Percentiles rank a stretch among this genome's conserved stretches.
phyloP scores from a whole-genome alignment of 208 protist species.

The Trypanosoma boissoni region DNA sequence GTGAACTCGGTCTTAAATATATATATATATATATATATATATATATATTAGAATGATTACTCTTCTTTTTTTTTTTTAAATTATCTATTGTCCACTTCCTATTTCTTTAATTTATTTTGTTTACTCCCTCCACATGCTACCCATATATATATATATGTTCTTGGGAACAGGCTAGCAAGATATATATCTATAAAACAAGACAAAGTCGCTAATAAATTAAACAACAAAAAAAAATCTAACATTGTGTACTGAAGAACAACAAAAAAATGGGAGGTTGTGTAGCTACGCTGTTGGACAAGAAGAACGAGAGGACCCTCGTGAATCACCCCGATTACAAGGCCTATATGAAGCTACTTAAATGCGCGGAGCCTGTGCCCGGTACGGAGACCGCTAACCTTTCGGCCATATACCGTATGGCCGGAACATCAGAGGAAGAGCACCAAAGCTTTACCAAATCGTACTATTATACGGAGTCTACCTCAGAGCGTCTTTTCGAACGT shows the following conservation, averaged over 20 bases:
- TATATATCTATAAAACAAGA: too few relatives aligned
- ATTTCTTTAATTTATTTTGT: too few relatives aligned
- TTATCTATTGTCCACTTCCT: too few relatives aligned
- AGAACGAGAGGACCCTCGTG: constrained; percentile 42
- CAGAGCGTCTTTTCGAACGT: constrained; percentile 32
- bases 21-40: neutral
- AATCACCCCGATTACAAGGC: constrained; percentile 38
- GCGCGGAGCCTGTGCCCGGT: constrained; percentile 32
- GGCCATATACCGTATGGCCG: constrained; percentile 63
- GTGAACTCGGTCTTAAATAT: neutral
- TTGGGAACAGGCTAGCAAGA: too few relatives aligned
- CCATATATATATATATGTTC: too few relatives aligned
- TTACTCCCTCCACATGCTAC: too few relatives aligned
- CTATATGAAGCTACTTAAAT: constrained; percentile 39
- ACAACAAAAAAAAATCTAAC: constrained; percentile 18
- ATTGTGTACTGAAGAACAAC: neutral
- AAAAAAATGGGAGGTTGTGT: constrained; percentile 61
- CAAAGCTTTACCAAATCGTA: constrained; percentile 36
- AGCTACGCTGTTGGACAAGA: constrained; percentile 36
- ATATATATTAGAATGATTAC: neutral
- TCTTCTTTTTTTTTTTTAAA: neutral
- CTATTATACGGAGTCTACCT: constrained; percentile 38
- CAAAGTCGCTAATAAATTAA: neutral
- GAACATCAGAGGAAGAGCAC: constrained; percentile 43
- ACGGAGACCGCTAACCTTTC: constrained; percentile 43